Evolutionary conservation across 768 basidiomycete genomes (phyloP).

Genomic region (Phylloporus sp.): DNA sequence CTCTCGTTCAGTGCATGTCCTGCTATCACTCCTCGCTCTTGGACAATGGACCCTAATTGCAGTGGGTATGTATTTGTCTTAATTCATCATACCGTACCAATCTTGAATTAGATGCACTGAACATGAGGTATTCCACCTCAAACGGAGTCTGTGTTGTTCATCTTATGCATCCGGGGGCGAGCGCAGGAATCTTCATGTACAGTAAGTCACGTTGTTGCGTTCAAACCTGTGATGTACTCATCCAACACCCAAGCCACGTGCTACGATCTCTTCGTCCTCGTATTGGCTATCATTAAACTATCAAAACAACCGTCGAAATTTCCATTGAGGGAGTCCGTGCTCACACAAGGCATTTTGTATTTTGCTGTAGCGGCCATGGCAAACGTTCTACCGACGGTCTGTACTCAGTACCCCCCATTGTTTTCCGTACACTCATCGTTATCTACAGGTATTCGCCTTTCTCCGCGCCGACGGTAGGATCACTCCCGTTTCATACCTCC

Average conservation of each 20-base stretch:
- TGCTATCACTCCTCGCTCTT: slow-evolving; percentile 11
- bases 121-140: neutral
- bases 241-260: slow-evolving; percentile 8
- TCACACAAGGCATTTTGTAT: slow-evolving; percentile 16
- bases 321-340: slow-evolving; percentile 10
- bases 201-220: slow-evolving; percentile 7
- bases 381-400: slow-evolving; percentile 12
- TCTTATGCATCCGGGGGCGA: neutral
- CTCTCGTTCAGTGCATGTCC: slow-evolving; percentile 7
- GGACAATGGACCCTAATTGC: slow-evolving; percentile 23
- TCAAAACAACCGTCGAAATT: slow-evolving; percentile 9
- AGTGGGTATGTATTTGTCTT: slow-evolving; percentile 5
- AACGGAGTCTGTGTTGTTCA: slow-evolving; percentile 1
- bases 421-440: neutral
- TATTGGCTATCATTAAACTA: slow-evolving; percentile 13
- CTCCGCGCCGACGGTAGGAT: slow-evolving; percentile 3
- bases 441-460: slow-evolving; percentile 8
- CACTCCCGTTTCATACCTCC: neutral
- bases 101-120: slow-evolving; percentile 5
- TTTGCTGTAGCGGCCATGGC: slow-evolving; percentile 7
- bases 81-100: neutral
- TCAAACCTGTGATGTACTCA: neutral
- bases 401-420: neutral
- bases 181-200: slow-evolving; percentile 9
- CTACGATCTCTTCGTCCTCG: slow-evolving; percentile 19